Evolutionary conservation across 345 rosid genomes (phyloP).

Genomic region (Gossypium turneri): DNA sequence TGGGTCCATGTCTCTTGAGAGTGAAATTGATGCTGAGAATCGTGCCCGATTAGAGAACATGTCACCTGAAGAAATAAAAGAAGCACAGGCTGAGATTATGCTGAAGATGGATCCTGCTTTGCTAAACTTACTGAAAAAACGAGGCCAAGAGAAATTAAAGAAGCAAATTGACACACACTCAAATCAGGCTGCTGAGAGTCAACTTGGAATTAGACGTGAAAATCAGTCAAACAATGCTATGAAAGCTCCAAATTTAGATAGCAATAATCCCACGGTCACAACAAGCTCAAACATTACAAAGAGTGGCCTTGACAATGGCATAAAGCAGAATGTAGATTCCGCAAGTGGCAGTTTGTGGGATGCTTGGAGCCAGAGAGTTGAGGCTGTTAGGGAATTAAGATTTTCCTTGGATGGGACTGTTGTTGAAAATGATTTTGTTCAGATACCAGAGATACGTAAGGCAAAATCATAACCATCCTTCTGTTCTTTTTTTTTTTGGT

Average conservation of each 20-base stretch:
- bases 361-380: constrained; percentile 83
- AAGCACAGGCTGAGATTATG: constrained; percentile 79
- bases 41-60: constrained; percentile 52
- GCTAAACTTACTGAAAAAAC: constrained; percentile 54
- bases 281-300: constrained; percentile 29
- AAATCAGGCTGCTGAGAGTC: constrained; percentile 18
- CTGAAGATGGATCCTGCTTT: constrained; percentile 74
- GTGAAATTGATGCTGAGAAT: constrained; percentile 82
- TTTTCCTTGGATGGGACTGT: constrained; percentile 75
- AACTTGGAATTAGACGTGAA: constrained; percentile 15
- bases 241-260: constrained; percentile 23
- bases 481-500: neutral
- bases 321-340: constrained; percentile 28
- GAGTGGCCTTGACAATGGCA: constrained; percentile 21
- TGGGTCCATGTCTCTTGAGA: constrained; percentile 45
- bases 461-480: constrained; percentile 5
- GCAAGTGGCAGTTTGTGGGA: constrained; percentile 50
- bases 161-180: constrained; percentile 35
- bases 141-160: constrained; percentile 56
- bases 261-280: constrained; percentile 19
- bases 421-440: constrained; percentile 36
- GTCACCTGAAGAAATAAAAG: constrained; percentile 70
- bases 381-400: constrained; percentile 61
- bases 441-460: constrained; percentile 42
- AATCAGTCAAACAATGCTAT: constrained; percentile 28